These are phyloP conservation scores for Xylaria sp. DNA, from an alignment of 2,329 filamentous ascomycete genomes.

Conservation along the genomic window DNA sequence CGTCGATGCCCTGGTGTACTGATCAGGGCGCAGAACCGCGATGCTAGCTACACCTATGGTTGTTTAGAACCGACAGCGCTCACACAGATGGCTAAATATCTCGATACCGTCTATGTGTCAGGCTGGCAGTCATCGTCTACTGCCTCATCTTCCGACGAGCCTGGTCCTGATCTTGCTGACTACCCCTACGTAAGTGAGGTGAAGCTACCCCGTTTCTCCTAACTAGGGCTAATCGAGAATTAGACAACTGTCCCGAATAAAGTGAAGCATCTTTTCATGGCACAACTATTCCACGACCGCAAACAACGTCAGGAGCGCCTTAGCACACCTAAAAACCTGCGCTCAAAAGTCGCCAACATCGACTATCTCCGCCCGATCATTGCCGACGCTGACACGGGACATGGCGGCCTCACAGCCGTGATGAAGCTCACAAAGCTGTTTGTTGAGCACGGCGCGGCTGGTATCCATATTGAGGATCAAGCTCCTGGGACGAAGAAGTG, in stretches of 20 bases:
- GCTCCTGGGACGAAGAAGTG: slow-evolving; percentile 99
- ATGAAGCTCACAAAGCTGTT: slow-evolving; percentile 99
- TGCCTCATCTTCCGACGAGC: slow-evolving; percentile 92
- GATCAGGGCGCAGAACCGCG: slow-evolving; percentile 64
- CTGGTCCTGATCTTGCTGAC: slow-evolving; percentile 95
- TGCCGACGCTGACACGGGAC: slow-evolving; percentile 95
- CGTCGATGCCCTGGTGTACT: slow-evolving; percentile 3
- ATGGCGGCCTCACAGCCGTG: slow-evolving; percentile 95
- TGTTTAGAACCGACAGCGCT: slow-evolving; percentile 98
- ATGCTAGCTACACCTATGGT: slow-evolving; percentile 93
- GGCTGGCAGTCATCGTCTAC: slow-evolving; percentile 99
- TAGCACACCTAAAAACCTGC: slow-evolving; percentile 73
- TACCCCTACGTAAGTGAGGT: slow-evolving; percentile 78
- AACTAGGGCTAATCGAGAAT: slow-evolving; percentile 14
- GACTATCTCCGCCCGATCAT: slow-evolving; percentile 97
- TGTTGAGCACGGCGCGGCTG: slow-evolving; percentile 92
- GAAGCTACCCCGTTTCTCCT: not conserved
- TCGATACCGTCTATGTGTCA: slow-evolving; percentile 98
- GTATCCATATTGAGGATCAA: slow-evolving; percentile 98
- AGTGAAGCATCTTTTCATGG: slow-evolving; percentile 96
- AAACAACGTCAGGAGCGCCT: slow-evolving; percentile 97
- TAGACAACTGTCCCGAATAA: slow-evolving; percentile 98
- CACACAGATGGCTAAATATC: slow-evolving; percentile 98
- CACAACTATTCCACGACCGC: slow-evolving; percentile 98
- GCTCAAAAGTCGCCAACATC: slow-evolving; percentile 75